phyloP scores from a whole-genome alignment of 192 early-diverging fungal genomes.

The Lobulomyces angularis region DNA sequence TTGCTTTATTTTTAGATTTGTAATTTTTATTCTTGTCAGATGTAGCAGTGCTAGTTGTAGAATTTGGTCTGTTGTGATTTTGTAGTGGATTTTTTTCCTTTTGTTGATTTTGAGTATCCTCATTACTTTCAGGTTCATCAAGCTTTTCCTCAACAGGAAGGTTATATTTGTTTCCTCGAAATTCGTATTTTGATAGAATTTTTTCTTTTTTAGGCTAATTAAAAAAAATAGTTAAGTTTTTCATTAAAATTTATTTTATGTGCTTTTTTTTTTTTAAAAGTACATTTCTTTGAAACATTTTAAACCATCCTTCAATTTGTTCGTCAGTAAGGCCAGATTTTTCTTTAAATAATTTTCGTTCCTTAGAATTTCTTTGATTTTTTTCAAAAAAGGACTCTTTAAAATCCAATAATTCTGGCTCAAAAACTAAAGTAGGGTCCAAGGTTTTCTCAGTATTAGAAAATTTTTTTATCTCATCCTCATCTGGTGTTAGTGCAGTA shows the following conservation, averaged over 20 bases:
- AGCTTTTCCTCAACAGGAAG: slow-evolving; percentile 2
- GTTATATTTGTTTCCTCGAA: slow-evolving; percentile 32
- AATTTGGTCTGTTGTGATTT: neutral
- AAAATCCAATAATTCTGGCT: slow-evolving; percentile 47
- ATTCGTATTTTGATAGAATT: slow-evolving; percentile 47
- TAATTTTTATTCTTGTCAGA: slow-evolving; percentile 17
- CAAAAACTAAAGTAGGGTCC: no score
- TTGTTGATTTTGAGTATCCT: slow-evolving; percentile 6
- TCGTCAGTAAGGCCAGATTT: slow-evolving; percentile 72
- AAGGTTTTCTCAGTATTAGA: no score
- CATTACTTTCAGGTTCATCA: neutral
- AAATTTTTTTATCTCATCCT: slow-evolving; percentile 2
- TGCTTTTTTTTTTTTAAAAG: neutral
- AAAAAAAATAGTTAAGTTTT: neutral
- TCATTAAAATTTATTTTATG: neutral
- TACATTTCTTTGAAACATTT: slow-evolving; percentile 76
- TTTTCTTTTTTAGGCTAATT: slow-evolving; percentile 50
- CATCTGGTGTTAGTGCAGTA: slow-evolving; percentile 1
- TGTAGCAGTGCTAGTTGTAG: no score
- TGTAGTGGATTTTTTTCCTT: slow-evolving; percentile 11
- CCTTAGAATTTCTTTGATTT: slow-evolving; percentile 43
- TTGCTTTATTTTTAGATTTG: slow-evolving; percentile 54
- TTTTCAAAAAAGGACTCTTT: slow-evolving; percentile 50
- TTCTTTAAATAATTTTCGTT: slow-evolving; percentile 44
- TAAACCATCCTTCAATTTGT: slow-evolving; percentile 86